These are phyloP conservation scores for Colletotrichum zoysiae DNA, from an alignment of 2,329 filamentous ascomycete species.

Conservation along the genomic window DNA sequence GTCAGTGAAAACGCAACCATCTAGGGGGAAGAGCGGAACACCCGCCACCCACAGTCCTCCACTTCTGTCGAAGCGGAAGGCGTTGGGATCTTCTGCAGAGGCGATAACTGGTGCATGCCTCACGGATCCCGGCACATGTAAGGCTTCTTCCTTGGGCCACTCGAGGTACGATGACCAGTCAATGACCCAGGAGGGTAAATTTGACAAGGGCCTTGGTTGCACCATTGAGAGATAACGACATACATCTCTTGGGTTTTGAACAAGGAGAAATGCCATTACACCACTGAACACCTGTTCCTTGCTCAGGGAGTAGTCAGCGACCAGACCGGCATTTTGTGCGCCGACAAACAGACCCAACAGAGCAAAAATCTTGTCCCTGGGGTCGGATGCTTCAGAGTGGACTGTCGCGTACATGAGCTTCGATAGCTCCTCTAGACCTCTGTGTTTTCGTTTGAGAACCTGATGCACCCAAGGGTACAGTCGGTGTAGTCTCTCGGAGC, in stretches of 20 bases:
- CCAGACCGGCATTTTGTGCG: not conserved
- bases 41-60: not conserved
- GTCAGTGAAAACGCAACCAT: not conserved
- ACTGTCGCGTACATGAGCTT: not conserved
- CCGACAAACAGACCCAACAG: not conserved
- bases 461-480: not conserved
- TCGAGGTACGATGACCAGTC: not conserved
- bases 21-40: not conserved
- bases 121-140: not conserved
- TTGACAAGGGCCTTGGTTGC: not conserved
- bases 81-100: not conserved
- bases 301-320: conserved; percentile 14
- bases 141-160: not conserved
- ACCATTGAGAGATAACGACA: not conserved
- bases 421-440: not conserved
- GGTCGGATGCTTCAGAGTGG: conserved; percentile 6
- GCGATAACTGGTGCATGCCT: not conserved
- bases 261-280: not conserved
- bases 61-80: not conserved
- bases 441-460: not conserved
- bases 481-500: not conserved
- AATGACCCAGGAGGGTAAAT: not conserved
- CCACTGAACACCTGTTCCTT: not conserved
- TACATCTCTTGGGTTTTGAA: not conserved
- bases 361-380: conserved; percentile 17